These are phyloP conservation scores for Plasmodium coatneyi DNA, from an alignment of 169 alveolate species.

Conservation along the genomic window DNA sequence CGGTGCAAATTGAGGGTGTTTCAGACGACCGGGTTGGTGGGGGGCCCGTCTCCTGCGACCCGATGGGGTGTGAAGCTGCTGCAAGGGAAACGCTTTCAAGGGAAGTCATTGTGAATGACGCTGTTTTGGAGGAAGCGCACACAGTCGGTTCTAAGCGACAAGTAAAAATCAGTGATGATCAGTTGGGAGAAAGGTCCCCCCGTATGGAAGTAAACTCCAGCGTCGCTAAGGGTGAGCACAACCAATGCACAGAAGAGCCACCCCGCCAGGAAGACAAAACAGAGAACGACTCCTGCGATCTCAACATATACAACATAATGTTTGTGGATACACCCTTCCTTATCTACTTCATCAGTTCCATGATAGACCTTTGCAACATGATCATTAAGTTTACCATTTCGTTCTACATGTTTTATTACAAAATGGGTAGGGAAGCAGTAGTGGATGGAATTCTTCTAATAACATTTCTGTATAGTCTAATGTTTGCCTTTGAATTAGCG, in stretches of 20 bases:
- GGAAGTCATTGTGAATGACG: not conserved
- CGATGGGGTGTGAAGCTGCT: not conserved
- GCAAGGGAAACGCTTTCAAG: not conserved
- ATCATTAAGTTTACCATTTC: constrained; percentile 17
- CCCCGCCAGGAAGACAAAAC: not conserved
- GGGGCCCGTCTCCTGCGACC: not conserved
- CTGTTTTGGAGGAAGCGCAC: not conserved
- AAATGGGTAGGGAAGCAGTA: constrained; percentile 45
- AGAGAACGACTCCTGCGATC: constrained; percentile 1
- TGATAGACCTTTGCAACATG: constrained; percentile 4
- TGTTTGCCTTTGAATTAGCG: constrained; percentile 12
- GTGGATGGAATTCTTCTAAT: not conserved
- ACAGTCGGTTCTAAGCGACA: no score
- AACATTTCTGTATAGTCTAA: not conserved
- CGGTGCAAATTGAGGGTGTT: not conserved
- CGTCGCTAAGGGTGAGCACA: not conserved
- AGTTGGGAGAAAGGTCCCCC: not conserved
- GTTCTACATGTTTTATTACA: constrained; percentile 30
- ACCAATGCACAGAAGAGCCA: not conserved
- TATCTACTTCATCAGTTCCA: constrained; percentile 14
- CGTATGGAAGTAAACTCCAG: no score
- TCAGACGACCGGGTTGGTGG: not conserved
- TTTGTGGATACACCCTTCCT: constrained; percentile 55
- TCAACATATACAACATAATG: constrained; percentile 66
- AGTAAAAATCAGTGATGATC: no score